Evolutionary conservation across 1,284 basidiomycete species (phyloP), one percentile per base, ranked within the genome.

Genomic region (Leccinum cinnamomeum): DNA sequence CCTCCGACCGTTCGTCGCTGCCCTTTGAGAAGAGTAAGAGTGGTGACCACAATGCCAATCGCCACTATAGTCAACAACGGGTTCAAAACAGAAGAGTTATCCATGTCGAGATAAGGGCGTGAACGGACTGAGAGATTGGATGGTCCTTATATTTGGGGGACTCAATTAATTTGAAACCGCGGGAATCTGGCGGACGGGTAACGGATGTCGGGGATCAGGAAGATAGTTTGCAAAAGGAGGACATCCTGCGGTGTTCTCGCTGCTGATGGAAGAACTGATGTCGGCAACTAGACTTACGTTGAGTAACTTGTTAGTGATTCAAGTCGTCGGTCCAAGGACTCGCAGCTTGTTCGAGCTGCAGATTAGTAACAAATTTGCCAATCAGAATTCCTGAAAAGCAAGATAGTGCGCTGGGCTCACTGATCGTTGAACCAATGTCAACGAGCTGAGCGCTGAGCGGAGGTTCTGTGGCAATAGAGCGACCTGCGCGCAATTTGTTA

Each of bases 21-120:
- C 11, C 58, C 20, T 25, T 35, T 57, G 60, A 73, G 30, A 30
- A 68, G 20, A 14, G 56, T 44, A 23, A 68, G 5, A 35, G 35
- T 30, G 20, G 54, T 44, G 33, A 62, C 7, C 7, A 62, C 39
- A 2, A 59, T 46, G 16, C 59, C 57, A 10, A 65, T 46, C 1
- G 35, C 59, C 14, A 55, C 28, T 4, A 63, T 18, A 35, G 53
- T 18, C 33, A 68, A 53, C 5, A 33, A 30, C 2, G 60, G 33
- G 39, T 53, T 59, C 7, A 56, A 48, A 18, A 39, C n/a, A 44
- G 41, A 44, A 44, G 25, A 51, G 6, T 16, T 12, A 51, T 16
- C 48, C 68, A 68, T 70, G 20, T 50, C 11, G 12, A 30, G 3
- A 10, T 3, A 30, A 33, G 28, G n/a, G 41, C 39, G 10, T 44